A percentile compares a stretch with the other conserved stretches of the same genome.
phyloP scores from a whole-genome alignment of 192 early-diverging fungal species.

The Pilobolus umbonatus region DNA sequence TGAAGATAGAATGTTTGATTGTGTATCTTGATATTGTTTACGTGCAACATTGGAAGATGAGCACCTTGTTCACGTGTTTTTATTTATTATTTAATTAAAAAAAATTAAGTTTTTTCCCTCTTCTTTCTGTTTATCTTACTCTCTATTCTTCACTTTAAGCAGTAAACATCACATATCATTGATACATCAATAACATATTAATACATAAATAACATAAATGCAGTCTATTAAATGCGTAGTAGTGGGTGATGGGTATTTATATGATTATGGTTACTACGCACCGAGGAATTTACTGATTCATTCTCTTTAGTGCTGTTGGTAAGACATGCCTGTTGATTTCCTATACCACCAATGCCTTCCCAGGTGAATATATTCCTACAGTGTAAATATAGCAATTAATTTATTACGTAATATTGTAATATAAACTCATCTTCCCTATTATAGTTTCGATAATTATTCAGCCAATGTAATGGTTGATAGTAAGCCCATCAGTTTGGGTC shows the following conservation, averaged over 20 bases:
- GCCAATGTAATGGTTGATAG: constrained; percentile 95
- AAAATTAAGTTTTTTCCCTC: neutral
- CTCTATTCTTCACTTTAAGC: neutral
- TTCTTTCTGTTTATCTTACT: neutral
- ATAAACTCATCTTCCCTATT: neutral
- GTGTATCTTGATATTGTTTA: too few relatives aligned
- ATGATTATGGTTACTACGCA: neutral
- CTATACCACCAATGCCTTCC: constrained; percentile 99
- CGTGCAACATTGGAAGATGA: too few relatives aligned
- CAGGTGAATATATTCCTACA: constrained; percentile 99
- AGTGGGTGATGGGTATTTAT: constrained; percentile 12
- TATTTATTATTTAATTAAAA: neutral
- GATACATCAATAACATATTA: too few relatives aligned
- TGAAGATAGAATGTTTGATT: too few relatives aligned
- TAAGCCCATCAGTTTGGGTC: constrained; percentile 86
- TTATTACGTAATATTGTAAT: too few relatives aligned
- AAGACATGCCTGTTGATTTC: constrained; percentile 97
- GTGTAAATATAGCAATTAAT: too few relatives aligned
- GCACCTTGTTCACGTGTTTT: too few relatives aligned
- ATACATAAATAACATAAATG: neutral
- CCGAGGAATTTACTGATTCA: neutral
- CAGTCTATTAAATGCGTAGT: constrained; percentile 17
- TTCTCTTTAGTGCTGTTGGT: constrained; percentile 67
- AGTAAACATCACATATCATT: too few relatives aligned
- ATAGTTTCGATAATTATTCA: constrained; percentile 90